A percentile compares a stretch with the other conserved stretches of the same genome.
phyloP scores from a whole-genome alignment of 768 basidiomycete species.

The Psilocybe subaeruginosa region DNA sequence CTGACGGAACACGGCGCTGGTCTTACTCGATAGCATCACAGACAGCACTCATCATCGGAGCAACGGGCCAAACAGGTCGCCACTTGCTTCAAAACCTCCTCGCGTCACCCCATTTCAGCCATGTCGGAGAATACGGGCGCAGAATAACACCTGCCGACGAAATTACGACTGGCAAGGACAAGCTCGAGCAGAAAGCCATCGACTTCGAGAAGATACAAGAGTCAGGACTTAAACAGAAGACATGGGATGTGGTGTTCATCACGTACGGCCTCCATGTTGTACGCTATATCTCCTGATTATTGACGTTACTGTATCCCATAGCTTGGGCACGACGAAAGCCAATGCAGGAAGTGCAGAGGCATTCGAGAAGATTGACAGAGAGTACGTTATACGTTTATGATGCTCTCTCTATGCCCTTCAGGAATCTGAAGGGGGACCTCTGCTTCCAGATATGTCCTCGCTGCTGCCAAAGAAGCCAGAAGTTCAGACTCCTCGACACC shows the following conservation, averaged over 20 bases:
- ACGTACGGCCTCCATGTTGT: constrained; percentile 41
- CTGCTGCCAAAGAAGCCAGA: constrained; percentile 69
- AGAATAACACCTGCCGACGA: constrained; percentile 50
- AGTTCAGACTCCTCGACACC: constrained; percentile 40
- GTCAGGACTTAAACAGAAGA: constrained; percentile 51
- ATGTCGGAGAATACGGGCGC: constrained; percentile 74
- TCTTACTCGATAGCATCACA: constrained; percentile 20
- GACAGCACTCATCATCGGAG: constrained; percentile 75
- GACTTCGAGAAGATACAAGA: constrained; percentile 70
- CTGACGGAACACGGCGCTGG: too few species aligned
- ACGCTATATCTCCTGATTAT: neutral
- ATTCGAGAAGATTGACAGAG: constrained; percentile 79
- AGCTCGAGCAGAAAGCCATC: constrained; percentile 68
- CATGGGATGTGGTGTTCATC: constrained; percentile 80
- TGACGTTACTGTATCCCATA: constrained; percentile 18
- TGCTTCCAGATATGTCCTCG: constrained; percentile 65
- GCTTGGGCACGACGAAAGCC: constrained; percentile 67
- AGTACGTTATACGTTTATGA: constrained; percentile 42
- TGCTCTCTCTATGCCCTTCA: neutral
- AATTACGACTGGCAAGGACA: constrained; percentile 47
- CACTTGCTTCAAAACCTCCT: constrained; percentile 66
- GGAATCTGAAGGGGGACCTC: neutral
- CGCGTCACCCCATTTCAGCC: constrained; percentile 51
- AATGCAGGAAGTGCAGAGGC: constrained; percentile 63
- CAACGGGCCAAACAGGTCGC: constrained; percentile 72